phyloP scores from a whole-genome alignment of 345 rosid genomes.

The Ceriops decandra region DNA sequence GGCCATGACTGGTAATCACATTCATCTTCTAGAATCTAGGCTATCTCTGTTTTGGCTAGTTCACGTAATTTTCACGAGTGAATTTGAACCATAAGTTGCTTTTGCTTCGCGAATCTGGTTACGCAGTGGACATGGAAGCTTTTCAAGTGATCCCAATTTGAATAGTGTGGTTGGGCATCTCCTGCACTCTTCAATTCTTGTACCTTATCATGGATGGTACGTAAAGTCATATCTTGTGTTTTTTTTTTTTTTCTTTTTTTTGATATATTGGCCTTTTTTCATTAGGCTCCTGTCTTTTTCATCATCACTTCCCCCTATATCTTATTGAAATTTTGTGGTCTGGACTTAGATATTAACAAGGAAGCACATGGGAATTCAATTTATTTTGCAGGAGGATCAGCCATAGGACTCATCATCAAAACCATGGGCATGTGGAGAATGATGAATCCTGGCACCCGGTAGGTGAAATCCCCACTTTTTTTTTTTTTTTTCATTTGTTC shows the following conservation, averaged over 20 bases:
- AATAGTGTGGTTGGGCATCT: conserved; percentile 81
- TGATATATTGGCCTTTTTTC: background rate
- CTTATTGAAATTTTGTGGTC: background rate
- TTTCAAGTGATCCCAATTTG: conserved; percentile 58
- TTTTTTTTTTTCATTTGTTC: background rate
- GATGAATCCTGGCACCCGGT: conserved; percentile 96
- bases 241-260: too few relatives aligned
- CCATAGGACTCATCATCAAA: conserved; percentile 92
- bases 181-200: conserved; percentile 86
- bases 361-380: background rate
- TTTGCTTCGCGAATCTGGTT: conserved; percentile 5
- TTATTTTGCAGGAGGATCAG: conserved; percentile 70
- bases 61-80: background rate
- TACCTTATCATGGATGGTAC: conserved; percentile 92
- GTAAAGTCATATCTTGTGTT: conserved; percentile 13
- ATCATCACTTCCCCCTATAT: background rate
- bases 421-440: conserved; percentile 89
- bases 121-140: conserved; percentile 88
- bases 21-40: background rate
- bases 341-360: background rate
- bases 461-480: conserved; percentile 10
- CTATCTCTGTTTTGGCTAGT: background rate
- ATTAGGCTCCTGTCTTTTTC: too few relatives aligned
- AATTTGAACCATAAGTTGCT: background rate
- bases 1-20: conserved; percentile 77